Base-by-base conservation (phyloP, 2,329 filamentous ascomycete species). In the Trichoderma sp. region DNA sequence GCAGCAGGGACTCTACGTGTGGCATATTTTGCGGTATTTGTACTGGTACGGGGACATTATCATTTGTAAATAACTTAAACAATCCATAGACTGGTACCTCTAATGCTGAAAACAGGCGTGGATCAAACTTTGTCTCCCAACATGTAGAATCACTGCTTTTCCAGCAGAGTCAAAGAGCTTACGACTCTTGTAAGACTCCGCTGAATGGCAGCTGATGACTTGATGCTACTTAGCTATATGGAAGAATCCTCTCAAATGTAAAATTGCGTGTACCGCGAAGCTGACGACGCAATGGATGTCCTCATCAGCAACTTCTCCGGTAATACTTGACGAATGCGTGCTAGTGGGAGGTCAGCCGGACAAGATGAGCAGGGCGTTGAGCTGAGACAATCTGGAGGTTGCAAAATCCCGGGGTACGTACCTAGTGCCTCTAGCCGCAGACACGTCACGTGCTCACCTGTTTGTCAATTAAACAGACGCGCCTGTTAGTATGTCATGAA, bases 371-470 rank as follows among this genome's bases (percentile, higher is more conserved):
- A 34, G 18, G 28, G 30, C 28, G 56, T 34, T 26, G 34, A 51
- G 36, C 39, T 26, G 26, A 53, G 51, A 36, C 30, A 47, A 24
- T 1, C 28, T 68, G 53, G 53, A 39, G 32, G 53, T 60, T 34
- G 56, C 12, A 21, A 32, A 28, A 34, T 34, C 34, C 30, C 21
- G 36, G 57, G 66, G 57, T 51, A 70, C 56, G 66, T 70, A 70
- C 66, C 66, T 15, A 24, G 24, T 24, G 24, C 24, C 24, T 24
- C 24, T 24, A 24, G 24, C 24, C 24, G 24, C 24, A 36, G 2
- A 4, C 7, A n/a, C 14, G 39, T 71, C 78, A 79, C 78, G 78
- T 79, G 78, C 56, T 79, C 74, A 77, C 78, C 78, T 74, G 78
- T 79, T 53, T 70, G 60, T 43, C 66, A 32, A 65, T 70, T 71